Percentiles rank a stretch among this genome's conserved stretches.
Conservation (phyloP, 192 early-diverging fungal genomes). For the Coemansia sp. region DNA sequence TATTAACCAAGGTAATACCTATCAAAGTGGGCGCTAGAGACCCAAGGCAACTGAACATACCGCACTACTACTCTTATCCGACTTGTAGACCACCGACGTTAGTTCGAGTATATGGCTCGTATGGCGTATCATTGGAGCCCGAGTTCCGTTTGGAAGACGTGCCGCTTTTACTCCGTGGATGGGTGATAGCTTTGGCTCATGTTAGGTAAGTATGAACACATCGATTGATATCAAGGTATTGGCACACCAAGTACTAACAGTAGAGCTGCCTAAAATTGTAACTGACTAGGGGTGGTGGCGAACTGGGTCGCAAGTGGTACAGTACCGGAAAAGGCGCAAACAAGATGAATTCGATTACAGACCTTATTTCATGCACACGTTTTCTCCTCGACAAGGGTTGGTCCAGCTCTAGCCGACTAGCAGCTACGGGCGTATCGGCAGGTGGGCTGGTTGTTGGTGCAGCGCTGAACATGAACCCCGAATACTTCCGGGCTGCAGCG, state of each 20-base stretch:
- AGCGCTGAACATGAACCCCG: slow-evolving; percentile 62
- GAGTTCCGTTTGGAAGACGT: slow-evolving; percentile 77
- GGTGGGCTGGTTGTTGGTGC: slow-evolving; percentile 78
- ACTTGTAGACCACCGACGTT: slow-evolving; percentile 51
- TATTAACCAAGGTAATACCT: too few species aligned
- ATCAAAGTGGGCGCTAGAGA: neutral
- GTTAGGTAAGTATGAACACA: slow-evolving; percentile 47
- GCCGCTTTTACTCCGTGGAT: slow-evolving; percentile 75
- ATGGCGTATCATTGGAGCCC: slow-evolving; percentile 72
- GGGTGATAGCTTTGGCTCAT: slow-evolving; percentile 81
- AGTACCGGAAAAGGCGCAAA: slow-evolving; percentile 66
- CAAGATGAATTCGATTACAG: slow-evolving; percentile 72
- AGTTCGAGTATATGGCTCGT: slow-evolving; percentile 79
- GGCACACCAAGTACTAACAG: neutral
- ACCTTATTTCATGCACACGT: slow-evolving; percentile 69
- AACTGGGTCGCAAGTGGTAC: slow-evolving; percentile 79
- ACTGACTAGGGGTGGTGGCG: slow-evolving; percentile 66
- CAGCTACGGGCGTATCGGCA: slow-evolving; percentile 73
- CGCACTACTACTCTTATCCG: neutral
- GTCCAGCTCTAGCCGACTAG: slow-evolving; percentile 56
- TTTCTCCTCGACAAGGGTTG: slow-evolving; percentile 61
- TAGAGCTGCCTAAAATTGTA: neutral
- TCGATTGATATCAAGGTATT: neutral
- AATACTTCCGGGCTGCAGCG: slow-evolving; percentile 73
- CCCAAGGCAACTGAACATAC: neutral